Evolutionary conservation across 306 rosid species (phyloP).

Genomic region (Adenanthera pavonina): DNA sequence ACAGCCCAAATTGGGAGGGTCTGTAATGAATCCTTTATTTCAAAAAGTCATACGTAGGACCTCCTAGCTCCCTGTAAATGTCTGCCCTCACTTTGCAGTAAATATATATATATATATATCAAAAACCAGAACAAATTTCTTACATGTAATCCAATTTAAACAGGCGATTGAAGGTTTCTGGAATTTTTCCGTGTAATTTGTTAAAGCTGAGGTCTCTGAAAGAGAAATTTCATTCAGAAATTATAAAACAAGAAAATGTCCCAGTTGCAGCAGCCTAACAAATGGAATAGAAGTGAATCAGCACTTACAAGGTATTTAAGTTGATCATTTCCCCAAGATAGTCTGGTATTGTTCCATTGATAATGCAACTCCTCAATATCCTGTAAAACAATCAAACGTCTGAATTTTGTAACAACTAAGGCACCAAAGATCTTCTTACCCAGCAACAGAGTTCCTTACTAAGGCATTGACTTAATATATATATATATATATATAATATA

Average conservation of each 20-base stretch:
- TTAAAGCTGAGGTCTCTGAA: slow-evolving; percentile 79
- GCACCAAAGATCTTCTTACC: not conserved
- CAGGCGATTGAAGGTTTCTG: slow-evolving; percentile 23
- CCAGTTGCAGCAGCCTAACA: not conserved
- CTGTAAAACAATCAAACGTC: slow-evolving; percentile 42
- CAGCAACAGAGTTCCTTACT: not conserved
- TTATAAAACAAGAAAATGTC: not conserved
- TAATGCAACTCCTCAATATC: slow-evolving; percentile 72
- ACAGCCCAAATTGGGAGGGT: not conserved
- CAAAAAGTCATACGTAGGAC: not conserved
- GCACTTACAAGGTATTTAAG: slow-evolving; percentile 53
- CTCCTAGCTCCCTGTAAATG: not conserved
- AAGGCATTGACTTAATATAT: not conserved
- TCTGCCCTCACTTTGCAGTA: not conserved
- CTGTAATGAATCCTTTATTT: no score
- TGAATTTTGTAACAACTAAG: not conserved
- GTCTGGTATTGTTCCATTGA: slow-evolving; percentile 52
- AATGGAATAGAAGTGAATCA: not conserved
- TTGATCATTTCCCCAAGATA: slow-evolving; percentile 42
- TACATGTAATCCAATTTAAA: slow-evolving; percentile 36
- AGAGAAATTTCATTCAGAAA: slow-evolving; percentile 10
- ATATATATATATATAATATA: not conserved
- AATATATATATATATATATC: no score
- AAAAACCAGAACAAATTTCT: slow-evolving; percentile 8
- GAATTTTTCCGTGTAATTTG: slow-evolving; percentile 54